Evolutionary conservation across 345 rosid genomes (phyloP), one percentile per base, ranked within the genome.

Genomic region (Excoecaria agallocha): DNA sequence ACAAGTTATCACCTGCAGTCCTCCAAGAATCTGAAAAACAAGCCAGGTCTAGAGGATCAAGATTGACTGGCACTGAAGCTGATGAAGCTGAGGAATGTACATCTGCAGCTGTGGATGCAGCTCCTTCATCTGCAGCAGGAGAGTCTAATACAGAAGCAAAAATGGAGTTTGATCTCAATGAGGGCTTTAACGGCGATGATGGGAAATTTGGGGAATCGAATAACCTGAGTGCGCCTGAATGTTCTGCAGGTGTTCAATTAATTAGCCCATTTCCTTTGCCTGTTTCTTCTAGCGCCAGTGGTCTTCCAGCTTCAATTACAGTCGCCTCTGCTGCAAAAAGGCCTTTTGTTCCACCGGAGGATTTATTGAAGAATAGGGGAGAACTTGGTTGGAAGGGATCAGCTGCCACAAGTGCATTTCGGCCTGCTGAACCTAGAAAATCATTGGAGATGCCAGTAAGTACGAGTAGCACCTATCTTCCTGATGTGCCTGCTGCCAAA

Each of bases 361-460:
- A 94, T 73, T 73, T 89, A 13, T 74, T 92, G 75, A 87, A 82
- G 82, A 85, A 83, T 67, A 94, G 86, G 82, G 90, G 83, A 41
- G 83, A 80, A 70, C 82, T 90, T 84, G 97, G 98, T 54, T 94
- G 98, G 98, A 94, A 90, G 84, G 98, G 98, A 65, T 90, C 97
- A 39, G 98, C 97, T 1, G 98, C 98, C 58, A 94, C 98, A 24
- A 94, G 98, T 82, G 98, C 98, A 15, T 94, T 94, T 82, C 85
- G 98, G 12, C 98, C 98, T 25, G 97, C 98, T 68, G 98, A 89
- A 81, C 97, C 97, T 16, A 82, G 97, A 79, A 92, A 86, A 78
- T 24, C 50, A 24, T 48, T 78, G 65, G 97, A 89, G 69, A 84
- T 80, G 80, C 73, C 81, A 24, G 54, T 82, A 19, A 68, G 84